phyloP scores from a whole-genome alignment of 2,329 filamentous ascomycete species.

The Leptodontidium sp. region DNA sequence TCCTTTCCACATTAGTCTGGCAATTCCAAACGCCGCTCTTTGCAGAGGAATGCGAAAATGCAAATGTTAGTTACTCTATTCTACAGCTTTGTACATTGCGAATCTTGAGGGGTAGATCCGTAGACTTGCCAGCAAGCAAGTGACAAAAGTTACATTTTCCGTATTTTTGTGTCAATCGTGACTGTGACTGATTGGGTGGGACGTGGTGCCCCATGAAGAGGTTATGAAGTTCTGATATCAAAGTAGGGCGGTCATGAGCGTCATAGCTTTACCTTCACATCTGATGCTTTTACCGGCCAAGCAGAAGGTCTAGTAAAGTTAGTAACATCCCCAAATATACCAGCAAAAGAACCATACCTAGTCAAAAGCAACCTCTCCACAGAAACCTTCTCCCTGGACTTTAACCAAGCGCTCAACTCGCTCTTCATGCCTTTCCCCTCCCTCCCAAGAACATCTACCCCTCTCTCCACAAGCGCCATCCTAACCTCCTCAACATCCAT shows the following conservation, averaged over 20 bases:
- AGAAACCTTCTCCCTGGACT: constrained; percentile 46
- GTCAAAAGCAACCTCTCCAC: constrained; percentile 46
- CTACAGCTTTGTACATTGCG: constrained; percentile 38
- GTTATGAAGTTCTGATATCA: too few relatives aligned
- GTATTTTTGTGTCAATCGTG: neutral
- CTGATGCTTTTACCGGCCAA: constrained; percentile 39
- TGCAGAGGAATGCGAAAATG: neutral
- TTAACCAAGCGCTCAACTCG: constrained; percentile 51
- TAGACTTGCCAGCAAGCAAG: constrained; percentile 6
- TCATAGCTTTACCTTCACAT: constrained; percentile 22
- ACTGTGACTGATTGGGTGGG: neutral
- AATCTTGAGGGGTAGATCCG: constrained; percentile 3
- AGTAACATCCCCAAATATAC: constrained; percentile 19
- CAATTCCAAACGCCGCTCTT: constrained; percentile 26
- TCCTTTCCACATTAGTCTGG: neutral
- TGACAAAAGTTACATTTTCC: neutral
- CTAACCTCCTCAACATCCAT: constrained; percentile 71
- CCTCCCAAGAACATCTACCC: constrained; percentile 61
- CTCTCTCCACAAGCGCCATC: constrained; percentile 76
- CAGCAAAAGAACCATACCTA: constrained; percentile 43
- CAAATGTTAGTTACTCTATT: constrained; percentile 1
- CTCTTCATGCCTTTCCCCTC: constrained; percentile 49
- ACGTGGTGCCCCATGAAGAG: neutral
- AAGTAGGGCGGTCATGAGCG: neutral
- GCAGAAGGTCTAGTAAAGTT: constrained; percentile 41